Evolutionary conservation across 495 filamentous ascomycete species (phyloP), one percentile per base, ranked within the genome.

Genomic region (Daldinia vernicosa): DNA sequence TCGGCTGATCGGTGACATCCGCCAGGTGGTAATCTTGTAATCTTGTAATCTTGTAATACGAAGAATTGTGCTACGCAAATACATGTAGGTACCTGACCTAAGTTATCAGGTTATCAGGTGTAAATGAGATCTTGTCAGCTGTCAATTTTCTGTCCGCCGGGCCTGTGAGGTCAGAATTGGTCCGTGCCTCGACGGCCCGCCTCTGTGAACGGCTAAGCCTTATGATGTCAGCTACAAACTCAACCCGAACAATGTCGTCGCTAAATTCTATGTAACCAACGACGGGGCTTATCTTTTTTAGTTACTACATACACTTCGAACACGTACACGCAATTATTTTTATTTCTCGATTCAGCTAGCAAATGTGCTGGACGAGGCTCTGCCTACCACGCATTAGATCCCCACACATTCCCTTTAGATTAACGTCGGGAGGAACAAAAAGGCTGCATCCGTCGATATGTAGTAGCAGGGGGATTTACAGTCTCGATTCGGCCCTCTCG

Each of bases 181-280:
- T 19, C 65, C 59, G 70, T 72, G 70, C 70, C 12, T 45, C 14
- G 0, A 45, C 8, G 9, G 30, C 33, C 26, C 59, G 8, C 68
- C 52, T 35, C 19, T 47, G 43, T 19, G 6, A 14, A 47, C 51
- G 45, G 9, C 33, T 3, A 39, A 53, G 33, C 19, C 66, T 57
- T 47, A 74, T 74, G 71, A 74, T 74, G 71, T 74, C 71, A 74
- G 63, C 67, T 56, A 32, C 54, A 60, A 67, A 64, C 60, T 68
- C 32, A 58, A 28, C 67, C 67, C 35, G 3, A 54, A 40, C 35
- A 28, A 58, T 45, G 19, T 60, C 35, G 35, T 27, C 14, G 35
- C 37, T 6, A 22, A 24, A 17, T 45, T 28, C n/a, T 28, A n/a
- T n/a, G n/a, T n/a, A 28, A n/a, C 43, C 43, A 47, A 47, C 43